Percentiles rank a stretch among this genome's conserved stretches.
Evolutionary conservation across 2,329 filamentous ascomycete species (phyloP).

Genomic region (Hirsutella rhossiliensis): DNA sequence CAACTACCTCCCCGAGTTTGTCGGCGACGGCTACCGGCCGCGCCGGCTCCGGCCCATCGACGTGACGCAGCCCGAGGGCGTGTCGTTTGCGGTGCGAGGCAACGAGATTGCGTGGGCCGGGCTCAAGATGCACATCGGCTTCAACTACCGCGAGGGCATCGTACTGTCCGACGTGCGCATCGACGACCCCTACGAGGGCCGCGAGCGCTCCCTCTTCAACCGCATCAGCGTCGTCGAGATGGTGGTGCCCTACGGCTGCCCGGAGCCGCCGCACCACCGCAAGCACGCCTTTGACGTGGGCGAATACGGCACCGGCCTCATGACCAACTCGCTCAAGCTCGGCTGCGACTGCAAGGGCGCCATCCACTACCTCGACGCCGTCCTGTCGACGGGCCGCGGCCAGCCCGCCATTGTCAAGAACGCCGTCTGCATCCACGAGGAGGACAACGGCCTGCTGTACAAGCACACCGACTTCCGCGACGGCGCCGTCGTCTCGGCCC

Average conservation of each 20-base stretch:
- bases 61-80: slow-evolving; percentile 26
- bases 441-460: slow-evolving; percentile 45
- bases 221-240: slow-evolving; percentile 58
- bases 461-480: slow-evolving; percentile 54
- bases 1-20: slow-evolving; percentile 24
- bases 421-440: slow-evolving; percentile 23
- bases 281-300: slow-evolving; percentile 62
- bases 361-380: slow-evolving; percentile 32
- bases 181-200: slow-evolving; percentile 32
- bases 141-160: slow-evolving; percentile 59
- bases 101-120: slow-evolving; percentile 46
- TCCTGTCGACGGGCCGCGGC: slow-evolving; percentile 27
- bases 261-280: slow-evolving; percentile 48
- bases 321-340: slow-evolving; percentile 53
- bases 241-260: slow-evolving; percentile 58
- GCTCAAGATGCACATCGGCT: slow-evolving; percentile 60
- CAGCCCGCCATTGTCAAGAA: slow-evolving; percentile 55
- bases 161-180: slow-evolving; percentile 59
- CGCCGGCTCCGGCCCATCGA: slow-evolving; percentile 24
- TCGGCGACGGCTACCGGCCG: slow-evolving; percentile 20
- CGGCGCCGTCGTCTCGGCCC: slow-evolving; percentile 41
- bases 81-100: slow-evolving; percentile 33
- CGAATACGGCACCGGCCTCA: slow-evolving; percentile 52
- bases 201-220: slow-evolving; percentile 49
- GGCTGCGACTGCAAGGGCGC: slow-evolving; percentile 52